Conservation (phyloP, 2,329 filamentous ascomycete genomes). For the Nannizzia gypsea region DNA sequence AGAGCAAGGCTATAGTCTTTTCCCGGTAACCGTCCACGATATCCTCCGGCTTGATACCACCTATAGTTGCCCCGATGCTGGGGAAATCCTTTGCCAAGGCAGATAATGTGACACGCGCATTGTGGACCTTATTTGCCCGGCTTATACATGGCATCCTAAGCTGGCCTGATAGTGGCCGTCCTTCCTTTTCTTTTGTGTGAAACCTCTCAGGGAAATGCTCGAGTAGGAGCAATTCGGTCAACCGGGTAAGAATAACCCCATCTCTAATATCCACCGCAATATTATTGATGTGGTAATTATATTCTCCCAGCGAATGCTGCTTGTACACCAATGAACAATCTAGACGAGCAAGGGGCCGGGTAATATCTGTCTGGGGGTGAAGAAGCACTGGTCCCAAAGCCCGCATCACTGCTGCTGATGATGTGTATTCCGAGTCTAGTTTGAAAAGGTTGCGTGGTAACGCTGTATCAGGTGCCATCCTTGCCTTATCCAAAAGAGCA, state of each 20-base stretch:
- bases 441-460: slow-evolving; percentile 40
- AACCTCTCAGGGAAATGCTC: slow-evolving; percentile 22
- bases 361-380: slow-evolving; percentile 48
- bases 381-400: slow-evolving; percentile 43
- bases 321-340: slow-evolving; percentile 44
- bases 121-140: slow-evolving; percentile 46
- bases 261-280: slow-evolving; percentile 52
- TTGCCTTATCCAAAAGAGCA: slow-evolving; percentile 46
- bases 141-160: slow-evolving; percentile 47
- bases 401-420: slow-evolving; percentile 43
- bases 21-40: slow-evolving; percentile 54
- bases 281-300: slow-evolving; percentile 46
- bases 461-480: slow-evolving; percentile 24
- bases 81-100: slow-evolving; percentile 36
- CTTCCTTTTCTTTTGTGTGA: slow-evolving; percentile 22
- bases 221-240: slow-evolving; percentile 48
- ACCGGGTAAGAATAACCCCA: slow-evolving; percentile 47
- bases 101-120: slow-evolving; percentile 46
- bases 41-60: slow-evolving; percentile 42
- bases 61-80: slow-evolving; percentile 31
- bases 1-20: slow-evolving; percentile 50
- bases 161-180: slow-evolving; percentile 43
- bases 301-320: slow-evolving; percentile 49
- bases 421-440: slow-evolving; percentile 42
- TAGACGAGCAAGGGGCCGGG: slow-evolving; percentile 44